Base-by-base conservation (phyloP, 768 basidiomycete genomes). In the Suillus luteus region DNA sequence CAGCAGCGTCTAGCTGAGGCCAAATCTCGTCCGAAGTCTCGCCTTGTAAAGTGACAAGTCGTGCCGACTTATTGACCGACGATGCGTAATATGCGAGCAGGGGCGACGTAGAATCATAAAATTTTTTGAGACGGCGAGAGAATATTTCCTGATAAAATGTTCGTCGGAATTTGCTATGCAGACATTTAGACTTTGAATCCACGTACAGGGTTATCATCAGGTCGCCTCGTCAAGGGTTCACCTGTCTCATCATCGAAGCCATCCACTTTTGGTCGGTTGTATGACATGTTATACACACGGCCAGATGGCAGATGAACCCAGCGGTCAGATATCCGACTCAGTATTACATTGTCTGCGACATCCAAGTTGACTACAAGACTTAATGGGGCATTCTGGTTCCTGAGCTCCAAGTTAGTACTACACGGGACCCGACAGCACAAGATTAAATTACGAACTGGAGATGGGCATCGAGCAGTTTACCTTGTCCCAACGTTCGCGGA, bases 291-390 rank as follows among this genome's bases (percentile, higher is more conserved):
- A 81, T 97, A 97, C 14, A 96, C 88, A 14, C 95, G 85, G 17
- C 95, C 95, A 0, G 93, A 95, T 8, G 92, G 86, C 15, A 90
- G 80, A 72, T 96, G 95, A 27, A 96, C 83, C 91, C 90, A 96
- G 46, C 95, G 89, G 72, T 96, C 93, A 14, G 91, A 90, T 68
- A 96, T 95, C 58, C 95, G 90, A 64, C 85, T 81, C 22, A 96
- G 80, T 71, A 96, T 95, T 59, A 93, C 83, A 63, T 90, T 82
- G 71, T 96, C 94, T 1, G 93, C 84, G n/a, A 97, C 93, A 66
- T 94, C 89, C 35, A 97, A 80, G 73, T 94, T 93, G 61, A 95
- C 87, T 44, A 96, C 83, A 51, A 96, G 81, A 63, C 88, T 93
- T 64, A 96, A 78, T 35, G 92, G 87, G 37, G 79, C 83, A 65